Conservation (phyloP, 352 stramenopile genomes). For the Nannochloropsis limnetica region DNA sequence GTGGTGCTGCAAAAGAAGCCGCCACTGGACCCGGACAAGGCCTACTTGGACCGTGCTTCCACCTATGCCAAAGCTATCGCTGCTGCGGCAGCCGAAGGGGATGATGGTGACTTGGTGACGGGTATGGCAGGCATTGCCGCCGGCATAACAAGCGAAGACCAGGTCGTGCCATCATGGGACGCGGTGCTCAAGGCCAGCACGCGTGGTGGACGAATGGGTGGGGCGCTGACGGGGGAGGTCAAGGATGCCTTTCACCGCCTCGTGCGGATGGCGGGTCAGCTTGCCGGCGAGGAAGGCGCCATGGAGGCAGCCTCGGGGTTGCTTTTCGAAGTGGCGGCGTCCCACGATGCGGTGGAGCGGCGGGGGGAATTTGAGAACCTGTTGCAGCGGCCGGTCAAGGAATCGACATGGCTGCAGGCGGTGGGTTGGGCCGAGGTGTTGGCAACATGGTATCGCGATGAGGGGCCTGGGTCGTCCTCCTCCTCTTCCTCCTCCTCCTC, state of each 20-base stretch:
- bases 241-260: constrained; percentile 10
- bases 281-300: neutral
- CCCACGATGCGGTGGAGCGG: constrained; percentile 15
- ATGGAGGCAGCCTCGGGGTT: constrained; percentile 13
- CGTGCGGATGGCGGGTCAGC: neutral
- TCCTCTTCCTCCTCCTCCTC: no score
- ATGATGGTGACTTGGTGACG: constrained; percentile 22
- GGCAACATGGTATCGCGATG: neutral
- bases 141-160: neutral
- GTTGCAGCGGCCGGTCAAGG: neutral
- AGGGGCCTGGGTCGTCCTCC: neutral
- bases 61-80: neutral
- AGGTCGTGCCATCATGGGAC: neutral
- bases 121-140: neutral
- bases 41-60: constrained; percentile 19
- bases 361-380: neutral
- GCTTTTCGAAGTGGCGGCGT: constrained; percentile 22
- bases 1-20: neutral
- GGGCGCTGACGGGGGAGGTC: neutral
- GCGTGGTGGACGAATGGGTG: neutral
- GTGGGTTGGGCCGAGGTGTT: neutral
- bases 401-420: constrained; percentile 30
- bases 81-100: neutral
- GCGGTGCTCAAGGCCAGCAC: neutral
- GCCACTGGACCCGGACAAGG: neutral